Evolutionary conservation across 352 stramenopile species (phyloP).

Genomic region (Phytophthora kernoviae): DNA sequence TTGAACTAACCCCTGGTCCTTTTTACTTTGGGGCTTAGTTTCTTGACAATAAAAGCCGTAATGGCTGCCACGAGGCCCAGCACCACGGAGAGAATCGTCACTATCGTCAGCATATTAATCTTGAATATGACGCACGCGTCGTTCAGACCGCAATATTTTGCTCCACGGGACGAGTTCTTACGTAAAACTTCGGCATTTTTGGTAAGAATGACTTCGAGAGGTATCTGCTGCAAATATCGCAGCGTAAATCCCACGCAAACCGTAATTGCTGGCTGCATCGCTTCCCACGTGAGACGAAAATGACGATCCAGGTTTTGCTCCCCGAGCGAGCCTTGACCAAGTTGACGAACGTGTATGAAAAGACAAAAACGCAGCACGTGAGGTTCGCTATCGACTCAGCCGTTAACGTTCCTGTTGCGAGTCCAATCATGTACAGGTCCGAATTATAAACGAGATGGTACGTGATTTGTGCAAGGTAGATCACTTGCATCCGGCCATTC

Average conservation of each 20-base stretch:
- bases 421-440: slow-evolving; percentile 22
- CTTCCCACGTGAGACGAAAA: slow-evolving; percentile 26
- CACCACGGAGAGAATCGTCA: slow-evolving; percentile 3
- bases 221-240: slow-evolving; percentile 3
- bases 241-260: slow-evolving; percentile 3
- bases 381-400: slow-evolving; percentile 22
- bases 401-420: slow-evolving; percentile 28
- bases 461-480: slow-evolving; percentile 22
- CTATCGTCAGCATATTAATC: slow-evolving; percentile 12
- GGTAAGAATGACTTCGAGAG: slow-evolving; percentile 13
- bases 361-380: slow-evolving; percentile 26
- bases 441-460: slow-evolving; percentile 30
- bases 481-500: slow-evolving; percentile 25
- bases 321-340: slow-evolving; percentile 19
- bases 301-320: slow-evolving; percentile 25
- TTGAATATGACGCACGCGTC: slow-evolving; percentile 31
- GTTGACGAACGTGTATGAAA: slow-evolving; percentile 23
- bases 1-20: not conserved
- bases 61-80: slow-evolving; percentile 7
- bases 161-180: slow-evolving; percentile 16
- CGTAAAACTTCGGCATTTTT: slow-evolving; percentile 22
- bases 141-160: slow-evolving; percentile 21
- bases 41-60: slow-evolving; percentile 3
- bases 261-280: slow-evolving; percentile 16
- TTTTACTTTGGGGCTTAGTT: slow-evolving; percentile 3